Evolutionary conservation across 129 eudicot species (phyloP).

Genomic region (Arctium minus): DNA sequence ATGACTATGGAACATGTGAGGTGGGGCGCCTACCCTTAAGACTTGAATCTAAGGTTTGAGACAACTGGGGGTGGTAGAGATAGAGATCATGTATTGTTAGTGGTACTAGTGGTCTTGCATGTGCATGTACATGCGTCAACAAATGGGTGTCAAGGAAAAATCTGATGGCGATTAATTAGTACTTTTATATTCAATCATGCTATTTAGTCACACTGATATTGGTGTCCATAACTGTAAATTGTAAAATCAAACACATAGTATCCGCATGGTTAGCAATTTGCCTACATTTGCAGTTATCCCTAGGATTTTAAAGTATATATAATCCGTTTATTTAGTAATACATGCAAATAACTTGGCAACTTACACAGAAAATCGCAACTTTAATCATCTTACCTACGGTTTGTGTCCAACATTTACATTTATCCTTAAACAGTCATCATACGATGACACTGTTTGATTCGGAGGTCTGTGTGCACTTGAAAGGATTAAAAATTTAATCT

Average conservation of each 20-base stretch:
- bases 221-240: not conserved
- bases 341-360: not conserved
- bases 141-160: too few species aligned
- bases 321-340: not conserved
- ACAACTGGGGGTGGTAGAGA: too few species aligned
- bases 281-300: not conserved
- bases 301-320: not conserved
- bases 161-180: too few species aligned
- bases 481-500: not conserved
- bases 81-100: too few species aligned
- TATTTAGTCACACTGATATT: too few species aligned
- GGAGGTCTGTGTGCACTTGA: not conserved
- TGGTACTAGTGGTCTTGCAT: too few species aligned
- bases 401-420: not conserved
- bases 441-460: not conserved
- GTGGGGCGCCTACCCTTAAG: too few species aligned
- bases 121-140: too few species aligned
- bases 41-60: too few species aligned
- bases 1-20: too few species aligned
- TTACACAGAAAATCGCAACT: not conserved
- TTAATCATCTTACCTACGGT: not conserved
- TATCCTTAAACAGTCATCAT: not conserved
- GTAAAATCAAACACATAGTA: not conserved
- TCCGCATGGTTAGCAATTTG: not conserved
- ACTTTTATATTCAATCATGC: too few species aligned